Evolutionary conservation across 83 land plant species (phyloP), one percentile per base, ranked within the genome.

Genomic region (Thuja plicata): DNA sequence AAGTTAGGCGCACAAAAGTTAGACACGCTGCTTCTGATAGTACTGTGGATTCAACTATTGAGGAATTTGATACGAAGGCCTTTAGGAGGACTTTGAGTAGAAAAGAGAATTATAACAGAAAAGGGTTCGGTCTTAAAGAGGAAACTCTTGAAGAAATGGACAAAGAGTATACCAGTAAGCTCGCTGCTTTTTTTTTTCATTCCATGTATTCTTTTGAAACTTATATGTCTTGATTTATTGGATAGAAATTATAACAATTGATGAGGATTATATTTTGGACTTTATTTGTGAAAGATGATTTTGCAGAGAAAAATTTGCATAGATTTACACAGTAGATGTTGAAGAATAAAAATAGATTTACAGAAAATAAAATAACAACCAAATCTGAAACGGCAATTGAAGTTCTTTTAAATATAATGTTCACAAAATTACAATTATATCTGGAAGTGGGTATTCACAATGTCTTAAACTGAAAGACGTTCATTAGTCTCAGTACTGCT

Each of bases 81-180:
- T 92, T 92, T 40, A 87, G 92, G 86, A 92, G 79, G 88, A 91
- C 90, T 45, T 88, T 92, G 87, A 89, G 81, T 21, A 87, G 90
- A 81, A 88, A 90, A 46, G 93, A 89, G 38, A 89, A 89, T 76
- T 91, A 91, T 85, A 92, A 92, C 70, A 50, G 91, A 66, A 89
- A 74, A 35, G 93, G 93, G 17, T 92, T 91, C 60, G 92, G 92
- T 48, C 88, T 88, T 80, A 92, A 92, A 88, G 87, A 92, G 87
- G 93, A 92, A 88, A 92, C 89, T 87, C 88, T 92, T 62, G 83
- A 89, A 71, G 86, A 30, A 30, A 91, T 92, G 89, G 89, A 84
- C 57, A 71, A 87, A 85, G 93, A 92, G 84, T 92, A 85, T 34
- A 92, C 93, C 57, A 92, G 92, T 92, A 62, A 89, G 93, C 55